Evolutionary conservation across 345 rosid species (phyloP), one percentile per base, ranked within the genome.

Genomic region (Toxicodendron radicans): DNA sequence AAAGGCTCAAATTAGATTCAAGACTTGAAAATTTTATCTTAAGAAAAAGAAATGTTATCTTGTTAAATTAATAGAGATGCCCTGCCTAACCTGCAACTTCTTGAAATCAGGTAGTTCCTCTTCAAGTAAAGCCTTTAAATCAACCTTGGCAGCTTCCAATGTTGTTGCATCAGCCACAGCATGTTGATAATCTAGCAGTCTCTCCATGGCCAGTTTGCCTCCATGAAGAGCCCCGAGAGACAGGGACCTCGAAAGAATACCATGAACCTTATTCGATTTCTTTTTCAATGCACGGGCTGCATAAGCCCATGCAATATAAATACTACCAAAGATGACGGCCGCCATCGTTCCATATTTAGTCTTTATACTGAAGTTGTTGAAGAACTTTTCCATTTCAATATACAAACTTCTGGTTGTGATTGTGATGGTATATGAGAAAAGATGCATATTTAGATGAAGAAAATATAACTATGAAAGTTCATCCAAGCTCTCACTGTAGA

Each of bases 221-320:
- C 92, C 92, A 61, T 82, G 87, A 43, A 90, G 77, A 14, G 81
- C 80, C 12, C 84, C 91, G 49, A 90, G 1, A 35, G 89, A 83
- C 79, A 85, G 58, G 17, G 91, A 85, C 74, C 81, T 83, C 57
- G 87, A 45, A 30, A 72, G 35, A 6, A 32, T 43, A 35, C 18
- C 46, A 2, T 33, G 78, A 43, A 35, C 43, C 61, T 74, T 77
- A n/a, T 16, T 56, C 5, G 24, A 24, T 70, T 75, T 78, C 27
- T 58, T 24, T 53, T 51, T 68, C 81, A 84, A 45, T 14, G 76
- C 61, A 32, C 70, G 85, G 52, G 75, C 79, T n/a, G 64, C 63
- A 74, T 79, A 85, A 68, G 64, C 76, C 83, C 77, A 84, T 27
- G 79, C 90, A 2, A 90, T 57, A 73, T 76, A 88, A 35, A 86